Conservation (phyloP, 2,329 filamentous ascomycete species). For the Lasiodiplodia sp. region DNA sequence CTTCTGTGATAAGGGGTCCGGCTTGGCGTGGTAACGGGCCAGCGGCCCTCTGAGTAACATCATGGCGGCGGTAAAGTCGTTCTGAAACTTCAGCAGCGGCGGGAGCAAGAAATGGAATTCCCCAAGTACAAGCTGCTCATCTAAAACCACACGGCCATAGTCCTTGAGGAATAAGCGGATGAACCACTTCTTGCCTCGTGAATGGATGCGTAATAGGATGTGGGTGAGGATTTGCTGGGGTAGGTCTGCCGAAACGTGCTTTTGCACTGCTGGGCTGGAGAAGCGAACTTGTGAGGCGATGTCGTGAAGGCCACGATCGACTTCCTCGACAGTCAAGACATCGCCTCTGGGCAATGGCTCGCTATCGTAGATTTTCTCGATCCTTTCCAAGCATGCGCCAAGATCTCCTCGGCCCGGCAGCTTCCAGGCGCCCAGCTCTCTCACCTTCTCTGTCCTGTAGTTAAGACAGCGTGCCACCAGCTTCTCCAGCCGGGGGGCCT, state of each 20-base stretch:
- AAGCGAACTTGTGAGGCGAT: constrained; percentile 74
- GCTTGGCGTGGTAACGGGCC: constrained; percentile 45
- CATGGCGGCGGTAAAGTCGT: constrained; percentile 70
- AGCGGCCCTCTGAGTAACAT: constrained; percentile 58
- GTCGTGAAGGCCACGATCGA: constrained; percentile 70
- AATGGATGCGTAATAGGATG: constrained; percentile 67
- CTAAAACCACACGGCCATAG: constrained; percentile 71
- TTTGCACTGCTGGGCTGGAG: constrained; percentile 65
- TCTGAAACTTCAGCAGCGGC: constrained; percentile 71
- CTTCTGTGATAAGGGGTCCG: constrained; percentile 42
- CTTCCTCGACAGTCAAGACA: constrained; percentile 72
- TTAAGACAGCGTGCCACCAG: constrained; percentile 73
- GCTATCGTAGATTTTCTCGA: constrained; percentile 66
- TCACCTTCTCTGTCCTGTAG: constrained; percentile 67
- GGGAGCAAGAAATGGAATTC: constrained; percentile 75
- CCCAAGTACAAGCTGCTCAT: constrained; percentile 62
- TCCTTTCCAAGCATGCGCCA: constrained; percentile 72
- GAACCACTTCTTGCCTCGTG: constrained; percentile 85
- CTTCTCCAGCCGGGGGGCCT: constrained; percentile 66
- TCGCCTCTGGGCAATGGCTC: constrained; percentile 41
- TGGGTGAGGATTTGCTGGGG: constrained; percentile 54
- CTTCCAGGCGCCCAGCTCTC: constrained; percentile 69
- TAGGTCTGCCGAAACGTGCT: constrained; percentile 36
- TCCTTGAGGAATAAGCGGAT: constrained; percentile 81
- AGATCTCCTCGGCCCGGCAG: constrained; percentile 69